Evolutionary conservation across 805 yeast genomes (phyloP).

Genomic region (Saccharomycopsis lassenensis): DNA sequence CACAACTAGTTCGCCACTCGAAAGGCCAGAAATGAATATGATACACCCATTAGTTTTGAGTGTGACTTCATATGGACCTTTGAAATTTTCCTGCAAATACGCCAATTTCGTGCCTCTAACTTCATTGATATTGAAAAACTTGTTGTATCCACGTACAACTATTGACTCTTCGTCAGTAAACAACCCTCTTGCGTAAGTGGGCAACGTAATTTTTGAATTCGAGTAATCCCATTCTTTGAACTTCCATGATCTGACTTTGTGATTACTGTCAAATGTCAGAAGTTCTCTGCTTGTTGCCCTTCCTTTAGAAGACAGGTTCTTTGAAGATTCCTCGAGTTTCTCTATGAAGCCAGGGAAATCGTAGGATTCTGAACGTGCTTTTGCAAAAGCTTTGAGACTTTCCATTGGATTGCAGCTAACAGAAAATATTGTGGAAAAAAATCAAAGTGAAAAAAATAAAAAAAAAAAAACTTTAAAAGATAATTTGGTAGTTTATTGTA

Average conservation of each 20-base stretch:
- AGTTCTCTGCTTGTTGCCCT: no score
- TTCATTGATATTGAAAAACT: slow-evolving; percentile 81
- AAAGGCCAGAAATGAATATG: slow-evolving; percentile 66
- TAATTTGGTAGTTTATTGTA: no score
- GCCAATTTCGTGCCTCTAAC: slow-evolving; percentile 39
- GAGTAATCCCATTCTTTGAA: slow-evolving; percentile 87
- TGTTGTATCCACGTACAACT: slow-evolving; percentile 82
- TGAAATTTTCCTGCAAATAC: slow-evolving; percentile 32
- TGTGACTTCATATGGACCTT: slow-evolving; percentile 74
- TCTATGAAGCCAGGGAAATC: no score
- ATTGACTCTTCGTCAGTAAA: slow-evolving; percentile 47
- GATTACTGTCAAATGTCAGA: no score
- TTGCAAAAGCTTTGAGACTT: no score
- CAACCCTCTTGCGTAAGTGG: slow-evolving; percentile 74
- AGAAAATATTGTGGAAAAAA: no score
- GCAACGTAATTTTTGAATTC: slow-evolving; percentile 35
- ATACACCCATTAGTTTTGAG: slow-evolving; percentile 93
- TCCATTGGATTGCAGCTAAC: no score
- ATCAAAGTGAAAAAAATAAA: no score
- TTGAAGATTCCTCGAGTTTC: no score
- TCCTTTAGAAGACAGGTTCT: no score
- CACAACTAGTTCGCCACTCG: slow-evolving; percentile 67
- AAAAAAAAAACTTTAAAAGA: no score
- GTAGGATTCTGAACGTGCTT: no score
- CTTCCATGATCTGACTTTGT: slow-evolving; percentile 46